Percentiles rank a stretch among this genome's conserved stretches.
These are phyloP conservation scores for Wolfiporia cocos DNA, from an alignment of 1,284 basidiomycete genomes.

Conservation along the genomic window DNA sequence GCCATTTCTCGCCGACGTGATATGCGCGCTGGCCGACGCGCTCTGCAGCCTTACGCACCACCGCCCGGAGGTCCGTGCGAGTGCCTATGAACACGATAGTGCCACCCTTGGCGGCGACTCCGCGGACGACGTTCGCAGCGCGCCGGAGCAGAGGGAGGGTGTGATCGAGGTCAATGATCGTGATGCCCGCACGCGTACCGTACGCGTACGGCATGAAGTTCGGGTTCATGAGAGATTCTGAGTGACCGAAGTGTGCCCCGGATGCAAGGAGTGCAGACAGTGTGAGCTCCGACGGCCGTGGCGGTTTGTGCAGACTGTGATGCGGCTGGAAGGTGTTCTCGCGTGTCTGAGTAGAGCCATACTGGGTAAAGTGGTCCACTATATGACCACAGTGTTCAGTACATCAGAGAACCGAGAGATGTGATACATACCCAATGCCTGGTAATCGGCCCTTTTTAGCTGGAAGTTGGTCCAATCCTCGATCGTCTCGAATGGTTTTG, in stretches of 20 bases:
- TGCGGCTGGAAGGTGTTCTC: slow-evolving; percentile 71
- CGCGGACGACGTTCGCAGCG: slow-evolving; percentile 83
- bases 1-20: slow-evolving; percentile 86
- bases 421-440: slow-evolving; percentile 43
- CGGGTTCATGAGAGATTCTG: slow-evolving; percentile 76
- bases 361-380: slow-evolving; percentile 64
- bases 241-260: slow-evolving; percentile 93
- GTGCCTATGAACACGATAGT: slow-evolving; percentile 90
- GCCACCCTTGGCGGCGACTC: slow-evolving; percentile 79
- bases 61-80: slow-evolving; percentile 67
- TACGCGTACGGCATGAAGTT: slow-evolving; percentile 94
- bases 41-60: slow-evolving; percentile 77
- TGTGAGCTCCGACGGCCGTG: slow-evolving; percentile 59
- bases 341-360: slow-evolving; percentile 76
- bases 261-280: slow-evolving; percentile 89
- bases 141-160: slow-evolving; percentile 90
- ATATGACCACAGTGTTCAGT: slow-evolving; percentile 10
- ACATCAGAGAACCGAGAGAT: slow-evolving; percentile 4
- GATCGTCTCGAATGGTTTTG: slow-evolving; percentile 35
- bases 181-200: slow-evolving; percentile 85
- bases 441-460: slow-evolving; percentile 45
- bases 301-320: slow-evolving; percentile 64
- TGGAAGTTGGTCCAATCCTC: slow-evolving; percentile 65
- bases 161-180: slow-evolving; percentile 93
- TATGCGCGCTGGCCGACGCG: slow-evolving; percentile 76